Evolutionary conservation across 2,329 filamentous ascomycete species (phyloP).

Genomic region (Aspergillus sp.): DNA sequence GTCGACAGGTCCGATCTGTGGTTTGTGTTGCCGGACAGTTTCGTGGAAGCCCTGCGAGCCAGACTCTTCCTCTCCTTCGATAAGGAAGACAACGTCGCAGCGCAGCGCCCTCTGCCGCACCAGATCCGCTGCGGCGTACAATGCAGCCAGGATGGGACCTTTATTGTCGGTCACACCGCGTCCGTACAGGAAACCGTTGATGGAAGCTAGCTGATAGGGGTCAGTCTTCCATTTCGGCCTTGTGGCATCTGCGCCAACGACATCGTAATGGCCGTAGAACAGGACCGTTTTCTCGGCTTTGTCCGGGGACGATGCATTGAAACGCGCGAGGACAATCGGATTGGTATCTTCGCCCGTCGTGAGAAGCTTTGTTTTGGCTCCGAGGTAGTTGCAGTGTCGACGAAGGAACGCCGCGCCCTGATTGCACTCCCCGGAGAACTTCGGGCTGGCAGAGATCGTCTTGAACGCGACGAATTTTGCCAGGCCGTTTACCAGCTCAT

Average conservation of each 20-base stretch:
- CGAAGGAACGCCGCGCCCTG: conserved; percentile 85
- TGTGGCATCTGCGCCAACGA: conserved; percentile 79
- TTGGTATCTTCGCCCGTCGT: conserved; percentile 71
- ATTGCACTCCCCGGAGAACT: conserved; percentile 84
- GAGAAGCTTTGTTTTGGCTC: conserved; percentile 83
- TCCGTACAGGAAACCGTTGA: conserved; percentile 88
- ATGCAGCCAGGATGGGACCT: conserved; percentile 83
- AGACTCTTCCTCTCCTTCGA: conserved; percentile 94
- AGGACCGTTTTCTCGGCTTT: conserved; percentile 72
- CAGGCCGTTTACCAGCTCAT: conserved; percentile 59
- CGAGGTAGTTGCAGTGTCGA: conserved; percentile 82
- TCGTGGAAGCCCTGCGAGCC: conserved; percentile 85
- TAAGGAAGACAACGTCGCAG: conserved; percentile 85
- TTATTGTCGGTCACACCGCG: conserved; percentile 98
- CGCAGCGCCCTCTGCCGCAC: conserved; percentile 72
- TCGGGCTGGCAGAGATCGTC: conserved; percentile 77
- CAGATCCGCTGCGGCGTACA: conserved; percentile 87
- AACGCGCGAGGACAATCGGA: conserved; percentile 86
- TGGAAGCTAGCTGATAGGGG: conserved; percentile 79
- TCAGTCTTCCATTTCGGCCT: conserved; percentile 76
- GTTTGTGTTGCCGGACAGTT: conserved; percentile 68
- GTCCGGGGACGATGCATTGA: conserved; percentile 61
- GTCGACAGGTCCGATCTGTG: conserved; percentile 79
- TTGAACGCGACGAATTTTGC: conserved; percentile 84
- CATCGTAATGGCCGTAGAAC: conserved; percentile 98